These are phyloP conservation scores for Pseudognaphalium luteoalbum DNA, from an alignment of 129 eudicot genomes.

Conservation along the genomic window DNA sequence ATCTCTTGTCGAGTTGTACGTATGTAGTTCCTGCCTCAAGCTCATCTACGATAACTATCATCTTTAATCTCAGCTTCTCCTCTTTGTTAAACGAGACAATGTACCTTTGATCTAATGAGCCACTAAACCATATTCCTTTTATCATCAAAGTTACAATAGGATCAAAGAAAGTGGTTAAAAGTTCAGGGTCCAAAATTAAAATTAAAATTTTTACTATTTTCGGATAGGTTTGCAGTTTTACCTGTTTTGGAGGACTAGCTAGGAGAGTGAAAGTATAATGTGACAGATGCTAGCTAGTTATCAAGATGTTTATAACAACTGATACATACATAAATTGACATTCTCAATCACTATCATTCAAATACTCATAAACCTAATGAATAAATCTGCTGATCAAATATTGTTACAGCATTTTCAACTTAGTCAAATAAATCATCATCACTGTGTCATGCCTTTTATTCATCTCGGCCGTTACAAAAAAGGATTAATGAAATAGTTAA, in stretches of 20 bases:
- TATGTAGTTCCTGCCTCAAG: neutral
- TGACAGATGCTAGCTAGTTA: constrained; percentile 35
- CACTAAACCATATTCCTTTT: neutral
- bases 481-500: neutral
- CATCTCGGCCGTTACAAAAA: neutral
- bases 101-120: neutral
- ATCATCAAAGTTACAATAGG: neutral
- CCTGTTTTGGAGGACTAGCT: constrained; percentile 25
- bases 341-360: constrained; percentile 22
- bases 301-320: constrained; percentile 21
- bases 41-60: neutral
- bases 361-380: constrained; percentile 12
- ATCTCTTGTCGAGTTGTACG: neutral
- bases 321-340: neutral
- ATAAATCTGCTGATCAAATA: neutral
- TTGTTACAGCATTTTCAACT: constrained; percentile 8
- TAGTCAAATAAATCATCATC: neutral
- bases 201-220: constrained; percentile 12
- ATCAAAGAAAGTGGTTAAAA: constrained; percentile 2
- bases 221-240: constrained; percentile 23
- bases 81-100: no score
- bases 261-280: constrained; percentile 27
- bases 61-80: no score
- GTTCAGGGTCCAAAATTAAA: neutral
- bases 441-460: neutral